Conservation (phyloP, 805 yeast genomes). For the Schizosaccharomyces octosporus region DNA sequence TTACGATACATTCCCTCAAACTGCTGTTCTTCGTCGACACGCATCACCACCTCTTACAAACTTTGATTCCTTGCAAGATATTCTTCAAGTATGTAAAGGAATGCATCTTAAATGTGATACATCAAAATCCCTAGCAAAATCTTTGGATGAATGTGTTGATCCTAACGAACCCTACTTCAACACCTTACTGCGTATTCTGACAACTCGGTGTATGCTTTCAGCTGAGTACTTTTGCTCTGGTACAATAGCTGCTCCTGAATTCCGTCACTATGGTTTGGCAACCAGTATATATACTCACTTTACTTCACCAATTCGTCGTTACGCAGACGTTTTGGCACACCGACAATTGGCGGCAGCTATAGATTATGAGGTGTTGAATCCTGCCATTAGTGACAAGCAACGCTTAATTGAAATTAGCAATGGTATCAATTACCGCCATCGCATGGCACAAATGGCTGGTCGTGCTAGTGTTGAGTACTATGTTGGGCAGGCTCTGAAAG, state of each 20-base stretch:
- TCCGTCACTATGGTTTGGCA: constrained; percentile 90
- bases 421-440: constrained; percentile 78
- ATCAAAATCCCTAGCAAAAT: constrained; percentile 78
- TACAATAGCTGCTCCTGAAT: constrained; percentile 67
- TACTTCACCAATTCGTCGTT: constrained; percentile 93
- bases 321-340: constrained; percentile 93
- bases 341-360: constrained; percentile 96
- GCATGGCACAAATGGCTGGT: constrained; percentile 97
- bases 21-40: constrained; percentile 85
- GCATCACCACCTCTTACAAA: constrained; percentile 92
- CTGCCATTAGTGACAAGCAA: constrained; percentile 61
- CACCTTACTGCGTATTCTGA: constrained; percentile 81
- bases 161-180: constrained; percentile 71
- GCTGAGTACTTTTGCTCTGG: constrained; percentile 94
- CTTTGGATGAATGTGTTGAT: constrained; percentile 71
- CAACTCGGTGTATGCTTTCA: constrained; percentile 97
- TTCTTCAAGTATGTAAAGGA: constrained; percentile 58
- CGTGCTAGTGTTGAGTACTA: constrained; percentile 92
- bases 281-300: constrained; percentile 94
- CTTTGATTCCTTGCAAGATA: constrained; percentile 71
- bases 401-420: constrained; percentile 74
- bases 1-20: constrained; percentile 81
- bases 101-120: constrained; percentile 56
- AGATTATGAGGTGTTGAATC: constrained; percentile 64
- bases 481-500: constrained; percentile 91